These are phyloP conservation scores for Malassezia slooffiae DNA, from an alignment of 1,284 basidiomycete genomes.

Conservation along the genomic window DNA sequence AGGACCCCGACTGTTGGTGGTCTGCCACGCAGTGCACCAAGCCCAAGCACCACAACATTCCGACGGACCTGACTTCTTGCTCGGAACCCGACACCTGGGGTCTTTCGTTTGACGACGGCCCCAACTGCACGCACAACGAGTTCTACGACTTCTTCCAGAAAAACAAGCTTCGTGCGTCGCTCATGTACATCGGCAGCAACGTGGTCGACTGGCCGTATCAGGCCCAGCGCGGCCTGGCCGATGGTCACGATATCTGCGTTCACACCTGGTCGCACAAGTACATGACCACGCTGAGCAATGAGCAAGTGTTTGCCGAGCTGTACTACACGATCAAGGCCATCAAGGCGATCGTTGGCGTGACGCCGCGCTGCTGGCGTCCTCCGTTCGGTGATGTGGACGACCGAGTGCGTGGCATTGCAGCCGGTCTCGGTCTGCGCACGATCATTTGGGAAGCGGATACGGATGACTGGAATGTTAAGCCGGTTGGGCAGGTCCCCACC, in stretches of 20 bases:
- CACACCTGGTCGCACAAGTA: constrained; percentile 49
- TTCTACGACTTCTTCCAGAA: constrained; percentile 51
- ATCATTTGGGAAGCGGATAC: constrained; percentile 51
- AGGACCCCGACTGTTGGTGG: constrained; percentile 44
- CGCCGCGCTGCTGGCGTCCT: constrained; percentile 50
- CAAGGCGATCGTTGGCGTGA: constrained; percentile 51
- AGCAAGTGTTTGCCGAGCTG: constrained; percentile 53
- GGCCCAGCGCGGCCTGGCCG: constrained; percentile 49
- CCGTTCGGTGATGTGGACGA: constrained; percentile 53
- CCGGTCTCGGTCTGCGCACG: constrained; percentile 49
- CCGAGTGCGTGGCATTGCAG: constrained; percentile 52
- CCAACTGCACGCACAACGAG: constrained; percentile 50
- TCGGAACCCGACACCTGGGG: constrained; percentile 52
- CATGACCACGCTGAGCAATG: constrained; percentile 51
- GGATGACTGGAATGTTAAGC: constrained; percentile 48
- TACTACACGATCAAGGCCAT: constrained; percentile 52
- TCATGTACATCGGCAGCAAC: constrained; percentile 51
- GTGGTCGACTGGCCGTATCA: constrained; percentile 53
- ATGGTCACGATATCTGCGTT: constrained; percentile 36
- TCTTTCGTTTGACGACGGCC: constrained; percentile 51
- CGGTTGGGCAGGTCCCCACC: constrained; percentile 43
- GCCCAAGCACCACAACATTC: constrained; percentile 39
- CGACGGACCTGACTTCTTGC: constrained; percentile 47
- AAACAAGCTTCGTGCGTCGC: constrained; percentile 51
- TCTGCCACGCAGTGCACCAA: constrained; percentile 30